A percentile compares a stretch with the other conserved stretches of the same genome.
Conservation (phyloP, 2,329 filamentous ascomycete species). For the Neofusicoccum umdonicola region DNA sequence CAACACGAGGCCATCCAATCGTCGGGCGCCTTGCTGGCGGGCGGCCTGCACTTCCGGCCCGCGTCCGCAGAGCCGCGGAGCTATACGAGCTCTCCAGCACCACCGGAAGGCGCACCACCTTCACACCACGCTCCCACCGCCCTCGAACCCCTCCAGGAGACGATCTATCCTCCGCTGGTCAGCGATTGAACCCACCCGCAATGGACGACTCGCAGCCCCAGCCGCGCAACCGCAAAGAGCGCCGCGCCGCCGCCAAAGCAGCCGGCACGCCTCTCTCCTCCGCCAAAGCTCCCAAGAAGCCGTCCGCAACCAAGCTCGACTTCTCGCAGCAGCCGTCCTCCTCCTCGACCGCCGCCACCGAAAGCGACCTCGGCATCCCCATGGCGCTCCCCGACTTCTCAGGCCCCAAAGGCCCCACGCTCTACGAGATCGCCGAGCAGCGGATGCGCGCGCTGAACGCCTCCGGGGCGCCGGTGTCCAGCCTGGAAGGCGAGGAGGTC, state of each 20-base stretch:
- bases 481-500: conserved; percentile 10
- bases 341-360: not conserved
- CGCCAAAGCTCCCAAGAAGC: conserved; percentile 21
- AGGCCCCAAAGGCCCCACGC: conserved; percentile 56
- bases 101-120: not conserved
- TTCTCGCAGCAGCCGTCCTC: conserved; percentile 37
- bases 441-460: conserved; percentile 45
- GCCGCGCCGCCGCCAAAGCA: conserved; percentile 41
- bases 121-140: not conserved
- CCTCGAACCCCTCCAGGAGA: not conserved
- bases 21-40: not conserved
- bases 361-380: conserved; percentile 45
- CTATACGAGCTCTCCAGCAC: not conserved
- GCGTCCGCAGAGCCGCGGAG: not conserved
- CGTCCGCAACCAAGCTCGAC: conserved; percentile 28
- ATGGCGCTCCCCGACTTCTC: conserved; percentile 64
- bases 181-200: not conserved
- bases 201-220: conserved; percentile 4
- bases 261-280: conserved; percentile 22
- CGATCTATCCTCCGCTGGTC: not conserved
- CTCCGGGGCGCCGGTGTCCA: conserved; percentile 26
- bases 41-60: not conserved
- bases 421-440: conserved; percentile 71
- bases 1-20: not conserved
- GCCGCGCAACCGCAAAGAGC: conserved; percentile 45